Conservation (phyloP, 1,139 yeast genomes). For the Blastobotrys elegans region DNA sequence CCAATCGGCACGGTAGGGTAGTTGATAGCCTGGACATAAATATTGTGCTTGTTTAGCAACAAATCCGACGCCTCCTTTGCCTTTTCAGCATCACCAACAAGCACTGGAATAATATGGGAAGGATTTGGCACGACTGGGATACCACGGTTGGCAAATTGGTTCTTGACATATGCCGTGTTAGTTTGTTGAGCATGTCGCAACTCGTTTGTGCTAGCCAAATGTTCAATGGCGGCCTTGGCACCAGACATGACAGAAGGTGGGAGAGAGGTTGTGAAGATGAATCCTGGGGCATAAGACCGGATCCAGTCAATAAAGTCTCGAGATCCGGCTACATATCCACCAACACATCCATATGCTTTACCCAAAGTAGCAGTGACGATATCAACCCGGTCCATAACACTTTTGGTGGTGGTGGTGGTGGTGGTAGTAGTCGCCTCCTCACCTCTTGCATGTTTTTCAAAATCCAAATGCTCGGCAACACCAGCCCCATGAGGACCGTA, state of each 20-base stretch:
- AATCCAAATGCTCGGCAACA: slow-evolving; percentile 94
- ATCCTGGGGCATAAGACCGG: slow-evolving; percentile 95
- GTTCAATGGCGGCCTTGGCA: slow-evolving; percentile 78
- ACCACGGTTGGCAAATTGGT: slow-evolving; percentile 61
- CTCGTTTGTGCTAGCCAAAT: slow-evolving; percentile 69
- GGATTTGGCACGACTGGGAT: slow-evolving; percentile 98
- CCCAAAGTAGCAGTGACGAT: slow-evolving; percentile 97
- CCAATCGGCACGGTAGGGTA: slow-evolving; percentile 98
- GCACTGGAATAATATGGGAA: slow-evolving; percentile 91
- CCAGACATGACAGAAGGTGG: slow-evolving; percentile 99
- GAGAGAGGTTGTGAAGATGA: slow-evolving; percentile 89
- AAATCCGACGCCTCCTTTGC: slow-evolving; percentile 90
- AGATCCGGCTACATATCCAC: slow-evolving; percentile 95
- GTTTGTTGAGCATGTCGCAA: slow-evolving; percentile 83
- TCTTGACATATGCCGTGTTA: slow-evolving; percentile 80
- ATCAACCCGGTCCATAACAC: slow-evolving; percentile 86
- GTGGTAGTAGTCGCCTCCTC: slow-evolving; percentile 28
- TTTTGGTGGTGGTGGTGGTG: slow-evolving; percentile 27
- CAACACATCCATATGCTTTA: slow-evolving; percentile 94
- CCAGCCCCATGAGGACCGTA: slow-evolving; percentile 99
- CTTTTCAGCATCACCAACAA: slow-evolving; percentile 89
- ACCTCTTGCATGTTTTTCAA: slow-evolving; percentile 73
- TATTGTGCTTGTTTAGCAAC: slow-evolving; percentile 74
- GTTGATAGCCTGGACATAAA: slow-evolving; percentile 96
- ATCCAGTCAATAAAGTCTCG: slow-evolving; percentile 85